These are phyloP conservation scores for Sonneratia caseolaris DNA, from an alignment of 345 rosid genomes.

Conservation along the genomic window DNA sequence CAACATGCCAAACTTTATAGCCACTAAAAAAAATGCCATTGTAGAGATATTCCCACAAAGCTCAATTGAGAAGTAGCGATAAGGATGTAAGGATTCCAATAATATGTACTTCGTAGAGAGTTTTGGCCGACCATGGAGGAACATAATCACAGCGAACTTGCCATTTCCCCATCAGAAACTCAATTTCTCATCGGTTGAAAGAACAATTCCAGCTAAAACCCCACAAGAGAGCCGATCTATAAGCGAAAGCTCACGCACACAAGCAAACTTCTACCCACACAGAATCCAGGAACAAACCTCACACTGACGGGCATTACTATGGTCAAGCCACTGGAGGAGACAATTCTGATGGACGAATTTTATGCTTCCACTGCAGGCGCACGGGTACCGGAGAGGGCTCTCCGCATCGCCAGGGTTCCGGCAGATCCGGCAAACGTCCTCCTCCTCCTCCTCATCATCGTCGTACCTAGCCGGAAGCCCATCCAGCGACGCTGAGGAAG, in stretches of 20 bases:
- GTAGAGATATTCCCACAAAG: neutral
- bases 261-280: neutral
- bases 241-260: neutral
- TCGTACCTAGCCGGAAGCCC: slow-evolving; percentile 23
- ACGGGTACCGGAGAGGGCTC: slow-evolving; percentile 87
- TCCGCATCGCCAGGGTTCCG: slow-evolving; percentile 90
- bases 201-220: neutral
- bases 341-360: slow-evolving; percentile 98
- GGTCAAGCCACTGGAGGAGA: slow-evolving; percentile 97
- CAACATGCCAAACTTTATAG: neutral
- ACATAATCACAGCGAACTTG: neutral
- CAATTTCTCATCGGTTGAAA: neutral
- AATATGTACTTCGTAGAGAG: neutral
- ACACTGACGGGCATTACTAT: slow-evolving; percentile 99
- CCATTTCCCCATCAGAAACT: neutral
- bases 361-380: slow-evolving; percentile 98
- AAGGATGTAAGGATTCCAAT: neutral
- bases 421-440: slow-evolving; percentile 98
- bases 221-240: neutral
- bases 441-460: slow-evolving; percentile 85
- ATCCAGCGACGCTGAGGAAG: slow-evolving; percentile 1
- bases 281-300: slow-evolving; percentile 42
- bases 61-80: no score
- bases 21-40: neutral
- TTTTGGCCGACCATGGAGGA: neutral